Conservation (phyloP, 2,329 filamentous ascomycete genomes). For the Fusarium sp. region DNA sequence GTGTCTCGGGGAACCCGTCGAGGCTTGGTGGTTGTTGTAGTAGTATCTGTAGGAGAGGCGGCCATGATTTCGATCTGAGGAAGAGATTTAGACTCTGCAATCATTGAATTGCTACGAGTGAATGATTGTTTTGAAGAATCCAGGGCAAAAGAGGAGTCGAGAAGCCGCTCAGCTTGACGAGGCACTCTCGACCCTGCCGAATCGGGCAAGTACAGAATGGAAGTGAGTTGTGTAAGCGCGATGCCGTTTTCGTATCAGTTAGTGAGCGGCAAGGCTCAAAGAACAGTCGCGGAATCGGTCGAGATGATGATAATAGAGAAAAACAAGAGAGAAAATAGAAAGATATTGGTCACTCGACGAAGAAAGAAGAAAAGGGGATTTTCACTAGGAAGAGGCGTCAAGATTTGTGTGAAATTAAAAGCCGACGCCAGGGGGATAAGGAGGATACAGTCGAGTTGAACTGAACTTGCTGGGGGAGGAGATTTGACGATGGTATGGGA, state of each 20-base stretch:
- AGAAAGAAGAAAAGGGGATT: conserved; percentile 18
- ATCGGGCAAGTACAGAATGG: conserved; percentile 37
- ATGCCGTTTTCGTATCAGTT: conserved; percentile 36
- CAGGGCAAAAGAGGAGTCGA: conserved; percentile 2
- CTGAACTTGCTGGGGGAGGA: conserved; percentile 15
- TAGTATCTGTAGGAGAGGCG: conserved; percentile 37
- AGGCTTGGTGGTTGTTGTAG: conserved; percentile 36
- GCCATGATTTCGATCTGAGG: conserved; percentile 44
- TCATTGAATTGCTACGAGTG: conserved; percentile 7
- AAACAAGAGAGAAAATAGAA: background rate
- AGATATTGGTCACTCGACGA: conserved; percentile 14
- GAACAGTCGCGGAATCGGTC: conserved; percentile 16
- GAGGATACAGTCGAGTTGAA: conserved; percentile 1
- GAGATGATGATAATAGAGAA: background rate
- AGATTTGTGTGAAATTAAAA: conserved; percentile 37
- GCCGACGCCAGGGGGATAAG: conserved; percentile 19
- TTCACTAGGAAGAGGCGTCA: conserved; percentile 23
- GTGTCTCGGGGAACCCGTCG: conserved; percentile 53
- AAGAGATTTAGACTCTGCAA: conserved; percentile 10
- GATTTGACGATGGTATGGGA: conserved; percentile 3
- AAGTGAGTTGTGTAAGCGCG: conserved; percentile 40
- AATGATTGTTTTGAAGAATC: background rate
- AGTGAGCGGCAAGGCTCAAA: conserved; percentile 28
- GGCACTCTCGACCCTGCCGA: conserved; percentile 30
- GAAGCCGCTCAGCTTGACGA: conserved; percentile 26